These are phyloP conservation scores for Teunomyces panamensis DNA, from an alignment of 805 yeast genomes.

Conservation along the genomic window DNA sequence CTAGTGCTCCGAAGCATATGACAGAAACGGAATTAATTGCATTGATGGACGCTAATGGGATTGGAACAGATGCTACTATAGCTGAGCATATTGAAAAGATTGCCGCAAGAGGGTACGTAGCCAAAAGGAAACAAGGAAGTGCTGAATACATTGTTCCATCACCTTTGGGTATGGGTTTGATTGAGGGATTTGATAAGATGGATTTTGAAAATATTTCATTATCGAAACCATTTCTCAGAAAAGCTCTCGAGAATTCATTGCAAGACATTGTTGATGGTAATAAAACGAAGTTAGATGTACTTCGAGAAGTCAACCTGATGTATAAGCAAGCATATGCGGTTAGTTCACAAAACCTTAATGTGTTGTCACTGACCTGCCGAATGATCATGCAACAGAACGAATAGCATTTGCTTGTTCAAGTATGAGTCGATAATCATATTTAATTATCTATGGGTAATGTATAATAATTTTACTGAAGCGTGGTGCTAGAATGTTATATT, in stretches of 20 bases:
- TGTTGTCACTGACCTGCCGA: slow-evolving; percentile 27
- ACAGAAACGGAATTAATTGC: slow-evolving; percentile 92
- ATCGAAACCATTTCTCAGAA: slow-evolving; percentile 85
- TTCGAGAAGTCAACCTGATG: slow-evolving; percentile 50
- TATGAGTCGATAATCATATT: neutral
- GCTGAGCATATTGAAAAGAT: slow-evolving; percentile 95
- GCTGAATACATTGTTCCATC: slow-evolving; percentile 67
- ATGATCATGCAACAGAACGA: slow-evolving; percentile 8
- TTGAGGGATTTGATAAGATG: slow-evolving; percentile 81
- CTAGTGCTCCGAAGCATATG: slow-evolving; percentile 76
- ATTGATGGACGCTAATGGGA: slow-evolving; percentile 94
- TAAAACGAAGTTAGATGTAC: slow-evolving; percentile 50
- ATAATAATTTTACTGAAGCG: neutral
- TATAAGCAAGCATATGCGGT: slow-evolving; percentile 61
- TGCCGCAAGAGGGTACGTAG: slow-evolving; percentile 61
- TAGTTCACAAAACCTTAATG: slow-evolving; percentile 40
- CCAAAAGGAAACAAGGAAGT: slow-evolving; percentile 36
- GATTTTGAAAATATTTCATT: slow-evolving; percentile 69
- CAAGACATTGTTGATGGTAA: slow-evolving; percentile 67
- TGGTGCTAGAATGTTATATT: too few relatives aligned
- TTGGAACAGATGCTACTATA: slow-evolving; percentile 98
- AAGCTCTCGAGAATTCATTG: slow-evolving; percentile 67
- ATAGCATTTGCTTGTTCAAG: neutral
- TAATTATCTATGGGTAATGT: neutral
- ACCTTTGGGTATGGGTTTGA: slow-evolving; percentile 77